Percentiles rank a stretch among this genome's conserved stretches.
Conservation (phyloP, 148 eudicot species). For the Silene latifolia region DNA sequence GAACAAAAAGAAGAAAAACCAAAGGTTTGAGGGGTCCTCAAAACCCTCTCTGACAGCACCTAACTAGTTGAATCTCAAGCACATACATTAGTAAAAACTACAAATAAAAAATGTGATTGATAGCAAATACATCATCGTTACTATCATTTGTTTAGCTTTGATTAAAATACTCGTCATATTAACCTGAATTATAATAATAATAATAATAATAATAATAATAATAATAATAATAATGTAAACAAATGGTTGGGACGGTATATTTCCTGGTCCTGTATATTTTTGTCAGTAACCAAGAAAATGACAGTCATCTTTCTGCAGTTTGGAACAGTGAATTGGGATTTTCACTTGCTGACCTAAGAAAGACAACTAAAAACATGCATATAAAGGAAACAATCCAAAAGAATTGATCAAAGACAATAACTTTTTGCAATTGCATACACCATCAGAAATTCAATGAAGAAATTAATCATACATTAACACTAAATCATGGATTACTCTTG, state of each 20-base stretch:
- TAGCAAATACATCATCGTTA: no score
- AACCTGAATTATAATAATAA: no score
- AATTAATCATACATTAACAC: not conserved
- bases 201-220: no score
- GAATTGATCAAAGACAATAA: not conserved
- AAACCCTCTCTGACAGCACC: not conserved
- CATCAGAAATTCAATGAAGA: not conserved
- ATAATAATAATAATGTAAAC: no score
- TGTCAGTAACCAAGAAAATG: not conserved
- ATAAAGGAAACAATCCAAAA: not conserved
- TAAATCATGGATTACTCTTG: constrained; percentile 6
- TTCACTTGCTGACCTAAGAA: not conserved
- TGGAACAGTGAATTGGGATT: not conserved
- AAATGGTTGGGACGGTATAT: no score
- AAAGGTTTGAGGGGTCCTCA: not conserved
- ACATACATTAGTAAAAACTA: no score
- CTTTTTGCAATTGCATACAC: not conserved
- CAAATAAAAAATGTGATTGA: no score
- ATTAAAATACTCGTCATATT: no score
- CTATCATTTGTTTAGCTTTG: no score
- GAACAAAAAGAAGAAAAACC: not conserved
- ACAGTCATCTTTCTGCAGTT: not conserved
- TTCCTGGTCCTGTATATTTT: not conserved
- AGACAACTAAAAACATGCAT: not conserved
- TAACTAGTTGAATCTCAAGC: no score